Evolutionary conservation across 2,329 filamentous ascomycete genomes (phyloP), one percentile per base, ranked within the genome.

Genomic region (Hypoxylon sp.): DNA sequence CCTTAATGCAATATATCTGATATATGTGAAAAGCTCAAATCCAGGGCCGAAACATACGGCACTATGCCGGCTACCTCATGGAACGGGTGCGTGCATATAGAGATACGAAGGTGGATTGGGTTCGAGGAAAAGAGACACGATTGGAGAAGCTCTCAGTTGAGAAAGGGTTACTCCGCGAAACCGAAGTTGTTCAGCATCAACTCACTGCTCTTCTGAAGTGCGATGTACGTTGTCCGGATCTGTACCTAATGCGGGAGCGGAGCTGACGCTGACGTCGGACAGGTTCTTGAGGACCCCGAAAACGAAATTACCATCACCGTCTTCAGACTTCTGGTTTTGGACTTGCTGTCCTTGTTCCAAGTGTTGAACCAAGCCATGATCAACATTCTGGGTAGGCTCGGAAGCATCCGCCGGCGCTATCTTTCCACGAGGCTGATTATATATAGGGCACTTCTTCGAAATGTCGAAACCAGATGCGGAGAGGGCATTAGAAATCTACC

Each of bases 281-380:
- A 94, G 93, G 88, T 97, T 53, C 87, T 98, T 75, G 90, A 93
- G 68, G 96, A 98, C 72, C 89, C 92, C 6, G 94, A 97, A 76
- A 99, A 98, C 76, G 96, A 99, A 78, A 98, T 99, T 71, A 96
- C 93, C 8, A 86, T 98, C 70, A 96, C 93, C 8, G 94, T 96
- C 26, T 99, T 98, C 76, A 88, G 96, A 62, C 83, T 99, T 68
- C 83, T 99, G 56, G 96, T 97, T 18, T 84, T 97, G 73, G 96
- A 99, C 78, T 83, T 99, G 36, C 80, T 99, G 65, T 89, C 92
- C 12, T 83, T 99, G 57, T 99, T 97, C 81, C 93, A 97, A 74
- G 93, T 96, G 48, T 91, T 97, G 80, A 99, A 99, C 76, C 93
- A 97, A 80, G 96, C 93, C 50, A 92, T 97, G 76, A 99, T 99